phyloP scores from a whole-genome alignment of 2,329 filamentous ascomycete genomes.

The Paecilomyces dactylethromorphus region DNA sequence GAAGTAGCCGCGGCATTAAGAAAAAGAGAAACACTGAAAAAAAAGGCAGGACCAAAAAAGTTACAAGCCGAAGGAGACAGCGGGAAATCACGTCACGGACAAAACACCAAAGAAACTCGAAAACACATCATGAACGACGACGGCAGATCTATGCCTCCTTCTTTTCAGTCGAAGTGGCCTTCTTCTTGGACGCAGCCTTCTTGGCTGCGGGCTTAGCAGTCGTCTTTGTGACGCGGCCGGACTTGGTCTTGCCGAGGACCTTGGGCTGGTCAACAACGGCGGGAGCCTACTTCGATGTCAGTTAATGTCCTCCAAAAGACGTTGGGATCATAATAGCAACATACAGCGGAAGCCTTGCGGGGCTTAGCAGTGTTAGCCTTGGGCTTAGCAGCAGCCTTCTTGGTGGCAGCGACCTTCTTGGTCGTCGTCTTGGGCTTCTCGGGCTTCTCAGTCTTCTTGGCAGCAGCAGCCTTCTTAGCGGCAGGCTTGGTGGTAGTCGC shows the following conservation, averaged over 20 bases:
- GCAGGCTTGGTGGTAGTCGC: slow-evolving; percentile 26
- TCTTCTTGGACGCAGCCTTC: slow-evolving; percentile 43
- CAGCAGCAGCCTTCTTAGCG: slow-evolving; percentile 1
- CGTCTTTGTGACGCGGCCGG: slow-evolving; percentile 73
- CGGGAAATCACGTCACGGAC: slow-evolving; percentile 8
- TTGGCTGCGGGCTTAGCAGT: slow-evolving; percentile 40
- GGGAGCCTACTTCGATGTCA: slow-evolving; percentile 45
- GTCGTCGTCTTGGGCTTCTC: slow-evolving; percentile 41
- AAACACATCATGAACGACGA: slow-evolving; percentile 8
- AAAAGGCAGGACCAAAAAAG: slow-evolving; percentile 12
- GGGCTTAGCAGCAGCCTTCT: slow-evolving; percentile 47
- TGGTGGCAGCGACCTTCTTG: slow-evolving; percentile 38
- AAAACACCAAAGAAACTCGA: slow-evolving; percentile 6
- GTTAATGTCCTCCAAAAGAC: slow-evolving; percentile 3
- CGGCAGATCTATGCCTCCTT: slow-evolving; percentile 10
- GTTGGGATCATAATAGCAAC: slow-evolving; percentile 9
- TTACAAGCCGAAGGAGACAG: slow-evolving; percentile 18
- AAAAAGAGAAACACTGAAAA: slow-evolving; percentile 24
- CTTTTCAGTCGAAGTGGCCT: slow-evolving; percentile 33
- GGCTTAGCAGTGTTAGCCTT: slow-evolving; percentile 50
- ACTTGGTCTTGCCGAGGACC: slow-evolving; percentile 74
- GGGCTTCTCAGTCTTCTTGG: slow-evolving; percentile 34
- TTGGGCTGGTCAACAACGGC: slow-evolving; percentile 64
- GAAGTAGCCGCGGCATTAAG: slow-evolving; percentile 12
- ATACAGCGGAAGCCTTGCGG: slow-evolving; percentile 42